A percentile compares a stretch with the other conserved stretches of the same genome.
These are phyloP conservation scores for Stentor roeselii DNA, from an alignment of 73 alveolate species.

Conservation along the genomic window DNA sequence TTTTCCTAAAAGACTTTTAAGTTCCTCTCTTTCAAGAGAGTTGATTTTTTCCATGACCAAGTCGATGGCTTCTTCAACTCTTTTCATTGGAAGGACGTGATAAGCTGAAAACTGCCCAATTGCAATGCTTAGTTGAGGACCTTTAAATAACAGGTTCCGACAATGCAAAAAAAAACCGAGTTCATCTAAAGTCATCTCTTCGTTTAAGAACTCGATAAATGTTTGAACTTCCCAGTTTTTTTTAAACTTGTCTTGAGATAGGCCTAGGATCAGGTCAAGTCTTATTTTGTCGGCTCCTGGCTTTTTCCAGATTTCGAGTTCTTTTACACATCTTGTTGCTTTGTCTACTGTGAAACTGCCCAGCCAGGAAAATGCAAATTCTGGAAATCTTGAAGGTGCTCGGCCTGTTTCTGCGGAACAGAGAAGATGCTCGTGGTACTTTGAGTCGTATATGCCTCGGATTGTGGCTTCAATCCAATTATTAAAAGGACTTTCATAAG, in stretches of 20 bases:
- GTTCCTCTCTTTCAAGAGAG: background rate
- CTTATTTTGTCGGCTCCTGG: conserved; percentile 57
- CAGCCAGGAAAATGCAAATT: conserved; percentile 75
- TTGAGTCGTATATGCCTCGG: conserved; percentile 74
- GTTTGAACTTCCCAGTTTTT: conserved; percentile 69
- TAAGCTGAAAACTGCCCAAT: conserved; percentile 50
- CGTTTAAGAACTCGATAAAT: conserved; percentile 71
- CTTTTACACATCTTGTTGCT: conserved; percentile 45
- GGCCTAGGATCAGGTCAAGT: conserved; percentile 55
- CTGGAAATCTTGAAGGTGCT: conserved; percentile 54
- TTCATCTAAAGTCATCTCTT: conserved; percentile 65
- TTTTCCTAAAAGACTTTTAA: background rate
- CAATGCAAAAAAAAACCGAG: conserved; percentile 61
- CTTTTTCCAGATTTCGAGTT: conserved; percentile 55
- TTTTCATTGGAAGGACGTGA: conserved; percentile 38
- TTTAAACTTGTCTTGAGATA: conserved; percentile 38
- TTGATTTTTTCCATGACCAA: conserved; percentile 37
- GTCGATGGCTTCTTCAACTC: conserved; percentile 51
- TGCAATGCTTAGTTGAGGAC: conserved; percentile 52
- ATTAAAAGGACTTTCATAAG: background rate
- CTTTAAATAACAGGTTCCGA: conserved; percentile 64
- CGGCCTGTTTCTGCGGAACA: conserved; percentile 39
- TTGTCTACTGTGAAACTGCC: conserved; percentile 63
- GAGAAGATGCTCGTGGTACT: conserved; percentile 64
- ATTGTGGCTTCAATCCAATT: conserved; percentile 49